These are phyloP conservation scores for Calcarisporium arbuscula DNA, from an alignment of 2,329 filamentous ascomycete species.

Conservation along the genomic window DNA sequence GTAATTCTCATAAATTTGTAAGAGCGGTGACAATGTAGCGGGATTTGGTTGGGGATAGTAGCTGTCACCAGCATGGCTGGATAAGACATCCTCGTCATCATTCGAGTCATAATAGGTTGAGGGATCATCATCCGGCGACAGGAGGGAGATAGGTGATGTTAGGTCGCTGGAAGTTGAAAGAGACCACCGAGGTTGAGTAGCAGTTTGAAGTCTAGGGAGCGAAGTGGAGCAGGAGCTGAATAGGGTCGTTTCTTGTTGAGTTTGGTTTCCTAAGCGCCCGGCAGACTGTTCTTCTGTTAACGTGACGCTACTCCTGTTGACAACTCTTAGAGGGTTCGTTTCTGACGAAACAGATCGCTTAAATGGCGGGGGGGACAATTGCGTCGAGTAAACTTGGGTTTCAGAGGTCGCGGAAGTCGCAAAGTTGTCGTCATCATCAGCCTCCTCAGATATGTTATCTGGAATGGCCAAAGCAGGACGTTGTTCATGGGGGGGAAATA, in stretches of 20 bases:
- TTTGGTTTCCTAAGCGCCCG: too few relatives aligned
- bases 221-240: too few relatives aligned
- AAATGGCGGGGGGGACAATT: constrained; percentile 48
- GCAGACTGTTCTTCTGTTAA: too few relatives aligned
- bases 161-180: constrained; percentile 22
- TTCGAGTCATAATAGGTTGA: constrained; percentile 42
- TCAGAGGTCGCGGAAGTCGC: constrained; percentile 46
- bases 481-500: constrained; percentile 20
- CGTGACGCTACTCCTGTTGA: constrained; percentile 18
- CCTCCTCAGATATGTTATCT: constrained; percentile 37
- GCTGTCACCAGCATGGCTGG: constrained; percentile 29
- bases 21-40: constrained; percentile 8
- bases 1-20: constrained; percentile 30
- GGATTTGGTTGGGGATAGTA: constrained; percentile 18
- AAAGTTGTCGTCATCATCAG: constrained; percentile 58
- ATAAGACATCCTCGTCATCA: constrained; percentile 33
- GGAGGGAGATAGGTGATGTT: constrained; percentile 29
- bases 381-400: constrained; percentile 34
- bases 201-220: too few relatives aligned
- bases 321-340: constrained; percentile 15
- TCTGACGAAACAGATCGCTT: constrained; percentile 29
- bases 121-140: constrained; percentile 33
- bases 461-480: constrained; percentile 26
- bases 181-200: constrained; percentile 17
- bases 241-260: too few relatives aligned